Conservation (phyloP, 2,329 filamentous ascomycete species). For the Dichotomopilus funicola region DNA sequence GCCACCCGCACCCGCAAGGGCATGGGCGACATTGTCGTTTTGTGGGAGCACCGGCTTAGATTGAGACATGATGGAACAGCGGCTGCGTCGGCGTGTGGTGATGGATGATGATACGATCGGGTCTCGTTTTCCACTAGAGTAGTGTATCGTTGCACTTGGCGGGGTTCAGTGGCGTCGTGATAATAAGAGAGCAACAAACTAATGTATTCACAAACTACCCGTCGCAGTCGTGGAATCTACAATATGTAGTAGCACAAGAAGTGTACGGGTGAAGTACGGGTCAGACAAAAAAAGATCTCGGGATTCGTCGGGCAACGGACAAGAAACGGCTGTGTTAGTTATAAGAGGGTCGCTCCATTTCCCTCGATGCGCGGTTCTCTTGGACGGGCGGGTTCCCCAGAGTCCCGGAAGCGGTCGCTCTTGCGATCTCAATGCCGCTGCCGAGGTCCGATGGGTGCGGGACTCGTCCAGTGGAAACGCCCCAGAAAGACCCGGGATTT, state of each 20-base stretch:
- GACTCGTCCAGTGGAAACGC: not conserved
- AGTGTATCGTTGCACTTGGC: too few species aligned
- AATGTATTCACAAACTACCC: too few species aligned
- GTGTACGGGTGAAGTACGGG: too few species aligned
- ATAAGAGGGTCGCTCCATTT: not conserved
- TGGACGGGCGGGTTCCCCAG: not conserved
- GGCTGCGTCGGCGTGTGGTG: not conserved
- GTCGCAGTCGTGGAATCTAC: too few species aligned
- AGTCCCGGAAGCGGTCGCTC: slow-evolving; percentile 3
- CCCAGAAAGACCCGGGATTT: slow-evolving; percentile 5
- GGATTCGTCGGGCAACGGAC: too few species aligned
- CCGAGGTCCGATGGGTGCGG: slow-evolving; percentile 22
- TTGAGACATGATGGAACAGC: slow-evolving; percentile 22
- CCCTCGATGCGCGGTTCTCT: not conserved
- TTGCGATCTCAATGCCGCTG: slow-evolving; percentile 13
- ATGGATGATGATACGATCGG: not conserved
- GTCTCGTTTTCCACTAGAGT: not conserved
- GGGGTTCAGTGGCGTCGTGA: too few species aligned
- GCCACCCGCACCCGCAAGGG: slow-evolving; percentile 84
- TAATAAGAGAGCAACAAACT: too few species aligned
- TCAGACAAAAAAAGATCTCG: not conserved
- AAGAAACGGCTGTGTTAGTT: not conserved
- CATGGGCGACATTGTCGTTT: slow-evolving; percentile 95
- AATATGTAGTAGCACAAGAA: too few species aligned
- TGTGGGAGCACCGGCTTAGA: slow-evolving; percentile 66